Base-by-base conservation (phyloP, 2,329 filamentous ascomycete genomes). In the Beauveria varroae region DNA sequence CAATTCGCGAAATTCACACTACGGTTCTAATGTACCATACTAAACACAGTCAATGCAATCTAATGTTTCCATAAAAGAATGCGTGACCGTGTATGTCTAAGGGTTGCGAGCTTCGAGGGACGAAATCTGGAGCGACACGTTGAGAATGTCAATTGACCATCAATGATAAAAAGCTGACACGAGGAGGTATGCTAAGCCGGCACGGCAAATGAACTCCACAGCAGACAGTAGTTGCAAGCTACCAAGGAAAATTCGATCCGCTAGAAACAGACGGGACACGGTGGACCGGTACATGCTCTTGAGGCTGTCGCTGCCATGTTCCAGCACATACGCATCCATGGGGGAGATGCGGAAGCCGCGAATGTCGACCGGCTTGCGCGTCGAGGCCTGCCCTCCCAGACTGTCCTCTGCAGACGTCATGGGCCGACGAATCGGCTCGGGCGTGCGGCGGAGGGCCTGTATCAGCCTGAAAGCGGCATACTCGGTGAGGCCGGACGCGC, bases 271-370 rank as follows among this genome's bases (percentile, higher is more conserved):
- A 56, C 69, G 73, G 56, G 77, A 57, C 9, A 81, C 71, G 2
- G 74, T 65, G 3, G 67, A 63, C 37, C 72, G 65, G 63, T 83
- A 83, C 1, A 58, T 34, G 24, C 41, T 65, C 66, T 70, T 72
- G 68, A 63, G 2, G 3, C 34, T 57, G 26, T 8, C 55, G 44
- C 70, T 65, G n/a, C 54, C 63, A 9, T 74, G 66, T 9, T 66
- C 61, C 18, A 81, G 67, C 5, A 82, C 73, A 63, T 75, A 82
- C 14, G 73, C 78, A 64, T 84, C 81, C 78, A 83, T 80, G 24
- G 76, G 73, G 1, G 80, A 82, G 16, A 79, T 76, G 40, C 78
- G 75, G 66, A 81, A 81, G 9, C 69, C 71, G 22, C 78, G 75
- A 50, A 81, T 78, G 51, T 82, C 79, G 20, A 72, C 64, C 24